A percentile compares a stretch with the other conserved stretches of the same genome.
Conservation (phyloP, 352 stramenopile genomes). For the Pythium sp. region DNA sequence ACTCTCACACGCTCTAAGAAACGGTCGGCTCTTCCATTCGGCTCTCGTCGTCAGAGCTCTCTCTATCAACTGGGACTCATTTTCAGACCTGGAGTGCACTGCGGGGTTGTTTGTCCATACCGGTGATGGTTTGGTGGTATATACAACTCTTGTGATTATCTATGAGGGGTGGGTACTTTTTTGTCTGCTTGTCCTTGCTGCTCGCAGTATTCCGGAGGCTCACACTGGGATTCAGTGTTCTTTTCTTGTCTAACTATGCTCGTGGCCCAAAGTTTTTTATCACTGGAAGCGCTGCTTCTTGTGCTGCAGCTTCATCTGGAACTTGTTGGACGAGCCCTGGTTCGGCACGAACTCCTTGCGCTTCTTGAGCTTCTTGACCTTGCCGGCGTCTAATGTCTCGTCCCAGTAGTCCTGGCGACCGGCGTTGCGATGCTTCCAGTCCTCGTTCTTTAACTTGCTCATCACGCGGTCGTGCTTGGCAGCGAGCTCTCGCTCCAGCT, state of each 20-base stretch:
- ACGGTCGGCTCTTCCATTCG: neutral
- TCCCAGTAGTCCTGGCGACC: slow-evolving; percentile 76
- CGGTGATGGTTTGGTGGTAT: neutral
- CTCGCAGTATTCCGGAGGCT: neutral
- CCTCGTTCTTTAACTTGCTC: slow-evolving; percentile 68
- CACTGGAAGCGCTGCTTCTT: slow-evolving; percentile 42
- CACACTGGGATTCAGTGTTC: neutral
- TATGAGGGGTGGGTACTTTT: slow-evolving; percentile 1
- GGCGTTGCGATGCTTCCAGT: slow-evolving; percentile 67
- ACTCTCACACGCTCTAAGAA: neutral
- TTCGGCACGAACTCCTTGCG: slow-evolving; percentile 80
- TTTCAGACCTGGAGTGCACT: neutral
- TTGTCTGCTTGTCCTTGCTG: neutral
- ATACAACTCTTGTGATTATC: slow-evolving; percentile 6
- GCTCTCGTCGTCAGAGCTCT: neutral
- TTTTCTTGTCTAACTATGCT: slow-evolving; percentile 2
- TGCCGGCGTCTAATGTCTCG: slow-evolving; percentile 65
- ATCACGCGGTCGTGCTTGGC: slow-evolving; percentile 69
- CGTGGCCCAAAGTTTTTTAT: neutral
- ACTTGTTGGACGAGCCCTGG: slow-evolving; percentile 67
- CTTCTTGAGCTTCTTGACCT: slow-evolving; percentile 84
- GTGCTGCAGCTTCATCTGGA: slow-evolving; percentile 54
- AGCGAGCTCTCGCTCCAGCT: slow-evolving; percentile 32
- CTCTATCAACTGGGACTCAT: neutral
- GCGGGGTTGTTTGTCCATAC: neutral